Conservation (phyloP, 495 filamentous ascomycete genomes). For the Penicillium herquei region DNA sequence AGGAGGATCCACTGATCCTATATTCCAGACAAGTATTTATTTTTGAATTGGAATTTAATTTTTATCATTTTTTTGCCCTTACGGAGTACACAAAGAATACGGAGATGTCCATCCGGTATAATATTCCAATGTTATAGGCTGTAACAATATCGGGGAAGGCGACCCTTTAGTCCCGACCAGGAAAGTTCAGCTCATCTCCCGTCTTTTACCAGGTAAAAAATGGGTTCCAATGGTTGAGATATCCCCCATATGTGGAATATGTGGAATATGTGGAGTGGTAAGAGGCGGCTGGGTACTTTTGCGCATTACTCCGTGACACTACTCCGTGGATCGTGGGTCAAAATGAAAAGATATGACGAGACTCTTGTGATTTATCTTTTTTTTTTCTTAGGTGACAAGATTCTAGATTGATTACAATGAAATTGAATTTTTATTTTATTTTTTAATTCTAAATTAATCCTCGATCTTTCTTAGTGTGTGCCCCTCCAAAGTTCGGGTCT, state of each 20-base stretch:
- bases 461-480: background rate
- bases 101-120: too few relatives aligned
- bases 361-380: background rate
- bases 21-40: background rate
- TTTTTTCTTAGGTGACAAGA: background rate
- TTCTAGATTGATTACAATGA: background rate
- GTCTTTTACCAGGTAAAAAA: slow-evolving; percentile 3
- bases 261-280: background rate
- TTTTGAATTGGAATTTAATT: too few relatives aligned
- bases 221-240: background rate
- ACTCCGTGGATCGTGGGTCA: slow-evolving; percentile 3
- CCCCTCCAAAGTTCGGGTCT: slow-evolving; percentile 6
- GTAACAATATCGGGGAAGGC: slow-evolving; percentile 14
- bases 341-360: background rate
- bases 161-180: slow-evolving; percentile 13
- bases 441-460: background rate
- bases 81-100: too few relatives aligned
- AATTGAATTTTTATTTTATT: background rate
- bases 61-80: too few relatives aligned
- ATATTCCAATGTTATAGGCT: too few relatives aligned
- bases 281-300: slow-evolving; percentile 12
- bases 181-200: slow-evolving; percentile 15
- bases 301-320: slow-evolving; percentile 11
- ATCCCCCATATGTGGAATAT: background rate
- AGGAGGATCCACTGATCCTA: slow-evolving; percentile 2